Conservation (phyloP, 1,284 basidiomycete species). For the Austroboletus niveus region DNA sequence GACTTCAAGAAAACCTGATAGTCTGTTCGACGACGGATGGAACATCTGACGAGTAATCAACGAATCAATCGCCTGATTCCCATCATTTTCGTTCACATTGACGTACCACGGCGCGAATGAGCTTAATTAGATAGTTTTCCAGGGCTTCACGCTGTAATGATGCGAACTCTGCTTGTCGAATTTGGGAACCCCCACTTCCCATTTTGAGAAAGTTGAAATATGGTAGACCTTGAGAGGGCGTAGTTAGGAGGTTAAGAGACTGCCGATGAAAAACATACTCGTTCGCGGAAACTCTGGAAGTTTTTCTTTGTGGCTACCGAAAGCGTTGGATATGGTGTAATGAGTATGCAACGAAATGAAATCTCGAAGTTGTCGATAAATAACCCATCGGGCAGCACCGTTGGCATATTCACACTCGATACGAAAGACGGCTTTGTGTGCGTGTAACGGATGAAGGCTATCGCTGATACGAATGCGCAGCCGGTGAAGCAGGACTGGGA, state of each 20-base stretch:
- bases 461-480: slow-evolving; percentile 84
- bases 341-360: slow-evolving; percentile 91
- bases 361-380: slow-evolving; percentile 93
- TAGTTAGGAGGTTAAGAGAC: neutral
- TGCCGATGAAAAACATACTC: slow-evolving; percentile 45
- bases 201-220: slow-evolving; percentile 83
- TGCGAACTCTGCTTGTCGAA: slow-evolving; percentile 74
- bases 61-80: neutral
- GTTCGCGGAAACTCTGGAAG: slow-evolving; percentile 93
- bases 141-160: slow-evolving; percentile 76
- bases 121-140: slow-evolving; percentile 86
- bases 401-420: slow-evolving; percentile 98
- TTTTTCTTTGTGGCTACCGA: slow-evolving; percentile 65
- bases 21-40: slow-evolving; percentile 88
- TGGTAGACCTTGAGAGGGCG: slow-evolving; percentile 60
- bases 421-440: slow-evolving; percentile 80
- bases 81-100: neutral
- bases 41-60: slow-evolving; percentile 76
- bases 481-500: slow-evolving; percentile 87
- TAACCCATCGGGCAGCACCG: slow-evolving; percentile 92
- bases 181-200: slow-evolving; percentile 47
- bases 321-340: slow-evolving; percentile 86
- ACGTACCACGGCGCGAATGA: slow-evolving; percentile 84
- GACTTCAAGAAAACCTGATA: slow-evolving; percentile 94
- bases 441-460: slow-evolving; percentile 78